Evolutionary conservation across 495 filamentous ascomycete genomes (phyloP).

Genomic region (Gamarada debralockiae): DNA sequence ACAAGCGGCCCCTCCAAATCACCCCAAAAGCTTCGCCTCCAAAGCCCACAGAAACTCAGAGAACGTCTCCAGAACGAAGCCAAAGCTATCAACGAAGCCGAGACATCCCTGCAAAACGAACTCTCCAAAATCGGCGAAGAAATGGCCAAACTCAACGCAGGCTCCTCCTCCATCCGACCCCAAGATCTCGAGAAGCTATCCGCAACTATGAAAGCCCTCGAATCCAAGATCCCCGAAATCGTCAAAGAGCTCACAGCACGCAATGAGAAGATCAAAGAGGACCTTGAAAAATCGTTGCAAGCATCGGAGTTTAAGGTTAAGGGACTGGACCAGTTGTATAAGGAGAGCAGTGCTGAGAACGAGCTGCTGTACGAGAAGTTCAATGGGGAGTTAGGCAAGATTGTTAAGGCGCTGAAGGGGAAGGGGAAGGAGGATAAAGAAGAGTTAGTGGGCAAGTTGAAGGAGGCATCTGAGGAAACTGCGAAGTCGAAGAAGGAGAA

Average conservation of each 20-base stretch:
- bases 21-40: constrained; percentile 67
- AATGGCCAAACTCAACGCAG: constrained; percentile 57
- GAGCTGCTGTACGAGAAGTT: constrained; percentile 92
- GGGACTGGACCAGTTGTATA: constrained; percentile 84
- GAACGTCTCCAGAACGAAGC: constrained; percentile 84
- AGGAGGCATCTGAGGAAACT: constrained; percentile 63
- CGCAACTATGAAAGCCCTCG: constrained; percentile 56
- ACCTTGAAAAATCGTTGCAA: constrained; percentile 64
- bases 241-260: constrained; percentile 57
- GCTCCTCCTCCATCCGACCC: constrained; percentile 14
- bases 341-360: constrained; percentile 86
- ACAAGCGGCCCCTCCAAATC: constrained; percentile 34
- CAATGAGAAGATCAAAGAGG: constrained; percentile 57
- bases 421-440: constrained; percentile 70
- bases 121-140: constrained; percentile 81
- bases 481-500: constrained; percentile 78
- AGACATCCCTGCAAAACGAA: constrained; percentile 67
- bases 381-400: constrained; percentile 82
- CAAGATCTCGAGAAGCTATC: constrained; percentile 45
- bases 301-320: constrained; percentile 73
- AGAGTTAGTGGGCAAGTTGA: constrained; percentile 63
- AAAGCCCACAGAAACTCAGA: constrained; percentile 88
- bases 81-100: constrained; percentile 62
- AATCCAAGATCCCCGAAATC: constrained; percentile 58
- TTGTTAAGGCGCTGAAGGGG: constrained; percentile 65